Percentiles rank a stretch among this genome's conserved stretches.
phyloP scores from a whole-genome alignment of 257 asterid species.

The Capsicum pubescens region DNA sequence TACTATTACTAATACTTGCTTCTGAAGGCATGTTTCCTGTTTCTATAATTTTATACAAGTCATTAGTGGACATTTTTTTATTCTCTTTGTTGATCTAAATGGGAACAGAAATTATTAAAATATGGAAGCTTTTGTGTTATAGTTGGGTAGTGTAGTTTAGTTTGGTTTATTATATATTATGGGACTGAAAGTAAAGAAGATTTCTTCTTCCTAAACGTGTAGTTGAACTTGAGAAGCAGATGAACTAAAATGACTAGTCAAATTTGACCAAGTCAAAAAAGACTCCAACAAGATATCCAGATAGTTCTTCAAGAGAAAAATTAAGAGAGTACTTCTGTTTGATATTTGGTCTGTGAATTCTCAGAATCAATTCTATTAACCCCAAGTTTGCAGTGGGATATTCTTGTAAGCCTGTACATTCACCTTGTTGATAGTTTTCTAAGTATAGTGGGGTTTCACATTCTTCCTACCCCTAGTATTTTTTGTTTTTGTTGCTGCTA shows the following conservation, averaged over 20 bases:
- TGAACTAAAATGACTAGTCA: too few species aligned
- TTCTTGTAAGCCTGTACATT: constrained; percentile 59
- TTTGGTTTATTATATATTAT: background rate
- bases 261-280: too few species aligned
- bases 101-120: background rate
- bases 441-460: background rate
- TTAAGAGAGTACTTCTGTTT: too few species aligned
- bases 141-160: background rate
- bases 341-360: too few species aligned
- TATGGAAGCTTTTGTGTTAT: background rate
- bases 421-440: constrained; percentile 27
- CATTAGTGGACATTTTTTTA: background rate
- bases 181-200: too few species aligned
- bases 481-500: background rate
- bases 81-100: background rate
- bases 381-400: background rate
- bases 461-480: background rate
- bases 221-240: too few species aligned
- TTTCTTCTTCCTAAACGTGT: too few species aligned
- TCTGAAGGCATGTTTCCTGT: background rate
- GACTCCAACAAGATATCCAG: too few species aligned
- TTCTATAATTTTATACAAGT: background rate
- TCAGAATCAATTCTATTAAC: too few species aligned
- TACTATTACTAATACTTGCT: background rate
- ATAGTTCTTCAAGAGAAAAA: too few species aligned